These are phyloP conservation scores for Torulaspora pretoriensis DNA, from an alignment of 1,139 yeast species.

Conservation along the genomic window DNA sequence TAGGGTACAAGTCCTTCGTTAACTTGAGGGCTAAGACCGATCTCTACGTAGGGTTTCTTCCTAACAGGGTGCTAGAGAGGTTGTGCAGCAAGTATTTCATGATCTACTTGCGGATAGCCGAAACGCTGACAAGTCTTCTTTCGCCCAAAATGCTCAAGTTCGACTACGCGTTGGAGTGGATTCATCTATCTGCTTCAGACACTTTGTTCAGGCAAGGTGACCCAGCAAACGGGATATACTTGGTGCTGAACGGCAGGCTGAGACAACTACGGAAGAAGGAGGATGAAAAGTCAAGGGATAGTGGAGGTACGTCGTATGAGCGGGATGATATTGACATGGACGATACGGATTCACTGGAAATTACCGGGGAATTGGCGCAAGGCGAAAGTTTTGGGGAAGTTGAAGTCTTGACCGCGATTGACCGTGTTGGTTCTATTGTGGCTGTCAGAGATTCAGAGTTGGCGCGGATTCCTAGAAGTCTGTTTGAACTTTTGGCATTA, in stretches of 20 bases:
- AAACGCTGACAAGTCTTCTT: constrained; percentile 59
- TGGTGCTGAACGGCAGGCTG: constrained; percentile 84
- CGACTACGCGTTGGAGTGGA: constrained; percentile 94
- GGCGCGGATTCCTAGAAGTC: constrained; percentile 84
- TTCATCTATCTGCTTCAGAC: constrained; percentile 82
- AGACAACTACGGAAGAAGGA: constrained; percentile 48
- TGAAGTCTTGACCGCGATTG: constrained; percentile 83
- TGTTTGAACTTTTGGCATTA: constrained; percentile 78
- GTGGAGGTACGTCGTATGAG: constrained; percentile 3
- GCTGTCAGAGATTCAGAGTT: constrained; percentile 93
- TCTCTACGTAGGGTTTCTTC: constrained; percentile 66
- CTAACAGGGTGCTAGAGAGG: constrained; percentile 58
- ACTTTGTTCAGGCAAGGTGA: constrained; percentile 78
- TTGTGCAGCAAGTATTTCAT: constrained; percentile 73
- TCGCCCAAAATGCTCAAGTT: constrained; percentile 66
- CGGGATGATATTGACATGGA: constrained; percentile 19
- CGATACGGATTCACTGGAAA: constrained; percentile 29
- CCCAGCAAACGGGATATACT: constrained; percentile 85
- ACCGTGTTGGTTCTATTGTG: constrained; percentile 67
- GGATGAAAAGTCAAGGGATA: constrained; percentile 9
- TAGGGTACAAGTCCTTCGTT: constrained; percentile 77
- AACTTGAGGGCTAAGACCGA: constrained; percentile 57
- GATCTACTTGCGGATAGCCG: constrained; percentile 73
- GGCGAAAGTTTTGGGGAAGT: constrained; percentile 95
- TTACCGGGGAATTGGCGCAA: constrained; percentile 81